A percentile compares a stretch with the other conserved stretches of the same genome.
Conservation (phyloP, 2,329 filamentous ascomycete species). For the Monilinia vaccinii-corymbosi region DNA sequence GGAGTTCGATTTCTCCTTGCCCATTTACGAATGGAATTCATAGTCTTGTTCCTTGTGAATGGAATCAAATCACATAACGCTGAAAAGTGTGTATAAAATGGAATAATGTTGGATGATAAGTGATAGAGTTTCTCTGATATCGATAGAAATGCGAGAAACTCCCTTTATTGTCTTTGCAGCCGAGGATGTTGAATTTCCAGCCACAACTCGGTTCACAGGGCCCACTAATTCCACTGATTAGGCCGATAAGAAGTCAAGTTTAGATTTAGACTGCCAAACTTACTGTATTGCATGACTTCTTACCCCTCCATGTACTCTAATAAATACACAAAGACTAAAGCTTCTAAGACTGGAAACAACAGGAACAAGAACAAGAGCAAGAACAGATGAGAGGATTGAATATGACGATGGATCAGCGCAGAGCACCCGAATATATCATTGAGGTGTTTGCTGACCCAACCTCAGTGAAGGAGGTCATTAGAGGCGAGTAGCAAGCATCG, state of each 20-base stretch:
- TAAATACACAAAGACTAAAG: conserved; percentile 9
- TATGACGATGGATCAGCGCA: conserved; percentile 49
- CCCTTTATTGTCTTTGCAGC: conserved; percentile 6
- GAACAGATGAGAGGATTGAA: conserved; percentile 6
- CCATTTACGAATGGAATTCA: conserved; percentile 75
- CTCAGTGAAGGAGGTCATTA: conserved; percentile 85
- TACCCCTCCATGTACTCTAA: conserved; percentile 8
- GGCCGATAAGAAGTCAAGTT: conserved; percentile 5
- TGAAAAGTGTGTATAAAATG: conserved; percentile 1
- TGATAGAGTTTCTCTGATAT: neutral
- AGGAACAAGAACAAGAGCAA: conserved; percentile 3
- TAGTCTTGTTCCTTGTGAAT: conserved; percentile 28
- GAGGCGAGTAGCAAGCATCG: conserved; percentile 47
- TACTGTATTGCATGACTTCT: conserved; percentile 5
- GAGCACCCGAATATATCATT: conserved; percentile 80
- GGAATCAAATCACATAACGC: conserved; percentile 17
- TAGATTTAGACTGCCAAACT: neutral
- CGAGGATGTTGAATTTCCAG: conserved; percentile 7
- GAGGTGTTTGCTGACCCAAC: conserved; percentile 88
- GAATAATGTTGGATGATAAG: neutral
- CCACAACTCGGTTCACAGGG: conserved; percentile 4
- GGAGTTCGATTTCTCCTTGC: conserved; percentile 84
- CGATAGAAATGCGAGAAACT: neutral
- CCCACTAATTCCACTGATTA: neutral
- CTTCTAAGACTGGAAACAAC: conserved; percentile 3